Conservation (phyloP, 2,329 filamentous ascomycete genomes). For the Coniella vitis region DNA sequence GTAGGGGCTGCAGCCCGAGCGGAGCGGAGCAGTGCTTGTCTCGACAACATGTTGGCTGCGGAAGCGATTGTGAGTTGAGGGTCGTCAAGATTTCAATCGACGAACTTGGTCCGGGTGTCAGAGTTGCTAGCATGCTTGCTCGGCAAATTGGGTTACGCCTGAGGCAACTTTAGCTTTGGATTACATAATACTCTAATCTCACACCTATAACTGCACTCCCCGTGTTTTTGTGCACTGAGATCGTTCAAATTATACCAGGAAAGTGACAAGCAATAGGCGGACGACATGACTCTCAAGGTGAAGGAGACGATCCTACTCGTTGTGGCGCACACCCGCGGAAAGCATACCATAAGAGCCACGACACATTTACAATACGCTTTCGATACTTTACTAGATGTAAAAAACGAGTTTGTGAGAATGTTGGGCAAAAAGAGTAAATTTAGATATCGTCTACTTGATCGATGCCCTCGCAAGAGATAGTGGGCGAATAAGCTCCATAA, state of each 20-base stretch:
- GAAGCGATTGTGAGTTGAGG: conserved; percentile 19
- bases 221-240: neutral
- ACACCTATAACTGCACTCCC: neutral
- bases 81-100: conserved; percentile 17
- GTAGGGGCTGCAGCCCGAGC: conserved; percentile 52
- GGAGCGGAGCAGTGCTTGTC: conserved; percentile 50
- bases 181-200: conserved; percentile 6
- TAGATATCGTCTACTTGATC: conserved; percentile 13
- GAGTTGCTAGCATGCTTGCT: conserved; percentile 7
- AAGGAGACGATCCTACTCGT: too few species aligned
- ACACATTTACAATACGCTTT: too few species aligned
- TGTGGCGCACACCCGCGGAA: too few species aligned
- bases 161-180: neutral
- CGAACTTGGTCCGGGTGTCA: conserved; percentile 15
- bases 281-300: too few species aligned
- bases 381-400: too few species aligned
- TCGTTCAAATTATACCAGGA: neutral
- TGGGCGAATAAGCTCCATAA: conserved; percentile 9
- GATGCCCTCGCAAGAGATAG: conserved; percentile 2
- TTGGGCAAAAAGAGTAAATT: conserved; percentile 9
- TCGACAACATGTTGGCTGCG: conserved; percentile 48
- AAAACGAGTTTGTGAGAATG: neutral
- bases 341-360: too few species aligned
- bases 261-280: too few species aligned
- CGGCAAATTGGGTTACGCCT: conserved; percentile 16